A percentile compares a stretch with the other conserved stretches of the same genome.
Conservation (phyloP, 768 basidiomycete species). For the Tricholoma terreum region DNA sequence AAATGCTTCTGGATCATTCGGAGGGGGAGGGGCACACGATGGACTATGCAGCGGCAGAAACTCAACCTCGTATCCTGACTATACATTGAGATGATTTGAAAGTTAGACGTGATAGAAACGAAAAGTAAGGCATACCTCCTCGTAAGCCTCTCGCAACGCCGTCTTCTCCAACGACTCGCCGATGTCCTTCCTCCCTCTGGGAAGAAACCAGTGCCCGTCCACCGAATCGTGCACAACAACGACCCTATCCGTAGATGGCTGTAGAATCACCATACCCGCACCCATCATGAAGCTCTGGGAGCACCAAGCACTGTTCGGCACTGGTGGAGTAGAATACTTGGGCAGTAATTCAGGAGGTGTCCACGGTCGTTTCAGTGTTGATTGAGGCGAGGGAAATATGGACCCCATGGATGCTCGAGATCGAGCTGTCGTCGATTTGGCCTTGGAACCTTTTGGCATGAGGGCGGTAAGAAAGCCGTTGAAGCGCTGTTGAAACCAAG, state of each 20-base stretch:
- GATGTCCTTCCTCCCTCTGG: conserved; percentile 62
- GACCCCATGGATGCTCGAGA: not conserved
- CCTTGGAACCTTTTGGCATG: not conserved
- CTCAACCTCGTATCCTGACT: conserved; percentile 17
- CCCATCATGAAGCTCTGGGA: conserved; percentile 54
- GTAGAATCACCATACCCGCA: conserved; percentile 62
- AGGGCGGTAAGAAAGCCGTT: not conserved
- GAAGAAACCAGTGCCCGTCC: conserved; percentile 52
- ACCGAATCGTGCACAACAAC: conserved; percentile 46
- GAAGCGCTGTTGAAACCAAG: not conserved
- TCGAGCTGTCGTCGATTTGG: not conserved
- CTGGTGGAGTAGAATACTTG: conserved; percentile 35
- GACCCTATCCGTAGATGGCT: conserved; percentile 51
- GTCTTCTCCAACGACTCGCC: conserved; percentile 60
- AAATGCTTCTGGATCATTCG: not conserved
- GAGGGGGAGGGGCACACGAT: conserved; percentile 15
- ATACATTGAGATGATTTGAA: not conserved
- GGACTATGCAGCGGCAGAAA: conserved; percentile 14
- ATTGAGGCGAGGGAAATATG: not conserved
- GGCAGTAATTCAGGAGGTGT: conserved; percentile 25
- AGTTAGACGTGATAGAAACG: not conserved
- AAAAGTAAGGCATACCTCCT: conserved; percentile 46
- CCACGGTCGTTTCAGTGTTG: not conserved
- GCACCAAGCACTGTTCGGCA: conserved; percentile 46
- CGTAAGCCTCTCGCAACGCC: conserved; percentile 62